Percentiles rank a stretch among this genome's conserved stretches.
These are phyloP conservation scores for Mesembryanthemum crystallinum DNA, from an alignment of 148 eudicot genomes.

Conservation along the genomic window DNA sequence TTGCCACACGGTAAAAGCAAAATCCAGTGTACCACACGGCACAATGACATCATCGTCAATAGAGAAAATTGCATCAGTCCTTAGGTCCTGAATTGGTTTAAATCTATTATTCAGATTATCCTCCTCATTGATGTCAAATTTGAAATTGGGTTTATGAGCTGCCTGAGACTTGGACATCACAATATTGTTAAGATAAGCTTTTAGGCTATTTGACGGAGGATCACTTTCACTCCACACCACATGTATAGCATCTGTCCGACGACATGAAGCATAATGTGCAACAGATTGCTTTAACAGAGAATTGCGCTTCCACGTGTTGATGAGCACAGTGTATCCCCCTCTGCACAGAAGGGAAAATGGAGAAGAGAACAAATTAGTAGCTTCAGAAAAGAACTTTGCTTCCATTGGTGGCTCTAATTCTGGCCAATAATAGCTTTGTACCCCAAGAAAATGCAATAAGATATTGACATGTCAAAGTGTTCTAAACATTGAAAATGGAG, in stretches of 20 bases:
- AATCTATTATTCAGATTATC: slow-evolving; percentile 70
- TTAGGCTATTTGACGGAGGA: slow-evolving; percentile 53
- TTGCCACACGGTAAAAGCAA: slow-evolving; percentile 76
- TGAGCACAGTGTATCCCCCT: slow-evolving; percentile 67
- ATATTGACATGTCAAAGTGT: neutral
- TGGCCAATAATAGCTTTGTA: neutral
- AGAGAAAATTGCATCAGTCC: slow-evolving; percentile 70
- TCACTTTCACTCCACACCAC: slow-evolving; percentile 77
- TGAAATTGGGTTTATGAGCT: slow-evolving; percentile 48
- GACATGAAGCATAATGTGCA: slow-evolving; percentile 73
- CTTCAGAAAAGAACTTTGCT: neutral
- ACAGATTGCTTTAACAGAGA: slow-evolving; percentile 67
- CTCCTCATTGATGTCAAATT: slow-evolving; percentile 61
- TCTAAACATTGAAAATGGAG: neutral
- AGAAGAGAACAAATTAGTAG: slow-evolving; percentile 7
- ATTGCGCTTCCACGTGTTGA: slow-evolving; percentile 80
- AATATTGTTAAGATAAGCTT: slow-evolving; percentile 39
- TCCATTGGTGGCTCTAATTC: neutral
- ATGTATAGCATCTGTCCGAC: slow-evolving; percentile 67
- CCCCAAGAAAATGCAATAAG: neutral
- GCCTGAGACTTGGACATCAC: slow-evolving; percentile 45
- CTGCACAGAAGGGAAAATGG: slow-evolving; percentile 29
- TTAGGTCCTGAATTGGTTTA: slow-evolving; percentile 52
- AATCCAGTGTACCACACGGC: slow-evolving; percentile 61
- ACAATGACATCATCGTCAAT: slow-evolving; percentile 77